phyloP scores from a whole-genome alignment of 495 filamentous ascomycete genomes.

The Achaetomiella virescens region DNA sequence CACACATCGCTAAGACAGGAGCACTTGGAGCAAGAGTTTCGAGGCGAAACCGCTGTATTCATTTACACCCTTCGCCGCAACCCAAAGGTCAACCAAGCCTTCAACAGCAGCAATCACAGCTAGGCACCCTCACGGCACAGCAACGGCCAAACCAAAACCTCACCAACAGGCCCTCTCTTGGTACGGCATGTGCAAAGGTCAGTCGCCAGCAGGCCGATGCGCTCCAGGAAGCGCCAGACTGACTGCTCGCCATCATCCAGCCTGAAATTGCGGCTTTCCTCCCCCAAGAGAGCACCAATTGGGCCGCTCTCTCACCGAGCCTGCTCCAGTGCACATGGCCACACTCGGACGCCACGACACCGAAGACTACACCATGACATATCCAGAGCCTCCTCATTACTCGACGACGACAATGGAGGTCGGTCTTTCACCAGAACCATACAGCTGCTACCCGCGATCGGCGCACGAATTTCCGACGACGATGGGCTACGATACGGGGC shows the following conservation, averaged over 20 bases:
- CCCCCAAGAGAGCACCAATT: slow-evolving; percentile 5
- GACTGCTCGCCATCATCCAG: slow-evolving; percentile 17
- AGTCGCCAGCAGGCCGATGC: slow-evolving; percentile 7
- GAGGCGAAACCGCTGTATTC: too few species aligned
- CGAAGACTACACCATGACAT: slow-evolving; percentile 39
- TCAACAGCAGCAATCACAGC: not conserved
- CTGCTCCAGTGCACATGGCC: slow-evolving; percentile 12
- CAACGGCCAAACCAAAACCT: not conserved
- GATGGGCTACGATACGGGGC: slow-evolving; percentile 34
- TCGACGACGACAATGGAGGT: slow-evolving; percentile 35
- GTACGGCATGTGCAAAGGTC: slow-evolving; percentile 13
- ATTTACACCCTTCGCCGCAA: too few species aligned
- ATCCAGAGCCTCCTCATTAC: slow-evolving; percentile 40
- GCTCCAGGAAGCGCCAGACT: slow-evolving; percentile 18
- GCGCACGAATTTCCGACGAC: slow-evolving; percentile 35
- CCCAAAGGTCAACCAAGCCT: too few species aligned
- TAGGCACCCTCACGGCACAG: not conserved
- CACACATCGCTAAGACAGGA: not conserved
- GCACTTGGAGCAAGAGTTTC: slow-evolving; percentile 1
- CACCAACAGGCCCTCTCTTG: not conserved
- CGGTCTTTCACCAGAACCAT: slow-evolving; percentile 36
- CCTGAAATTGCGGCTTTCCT: slow-evolving; percentile 18
- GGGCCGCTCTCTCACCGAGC: slow-evolving; percentile 3
- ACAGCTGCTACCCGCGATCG: slow-evolving; percentile 34
- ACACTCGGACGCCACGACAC: slow-evolving; percentile 20